Conservation (phyloP, 495 filamentous ascomycete genomes). For the Aspergillus diversus region DNA sequence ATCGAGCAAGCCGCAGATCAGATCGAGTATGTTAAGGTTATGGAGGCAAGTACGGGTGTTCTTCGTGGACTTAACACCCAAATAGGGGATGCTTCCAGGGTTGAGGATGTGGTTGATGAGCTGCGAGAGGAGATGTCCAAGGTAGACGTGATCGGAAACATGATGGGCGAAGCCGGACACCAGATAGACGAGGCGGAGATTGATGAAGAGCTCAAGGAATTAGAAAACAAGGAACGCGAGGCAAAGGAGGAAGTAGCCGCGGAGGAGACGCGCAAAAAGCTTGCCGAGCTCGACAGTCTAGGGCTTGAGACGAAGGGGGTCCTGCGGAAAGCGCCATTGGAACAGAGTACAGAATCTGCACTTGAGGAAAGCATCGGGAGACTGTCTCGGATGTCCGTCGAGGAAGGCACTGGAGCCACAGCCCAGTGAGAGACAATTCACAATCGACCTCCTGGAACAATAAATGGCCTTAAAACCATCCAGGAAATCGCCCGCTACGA, state of each 20-base stretch:
- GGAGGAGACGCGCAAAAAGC: constrained; percentile 46
- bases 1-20: constrained; percentile 87
- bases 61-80: constrained; percentile 73
- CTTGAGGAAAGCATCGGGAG: constrained; percentile 45
- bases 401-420: constrained; percentile 37
- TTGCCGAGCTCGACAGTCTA: constrained; percentile 48
- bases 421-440: constrained; percentile 6
- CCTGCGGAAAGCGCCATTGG: constrained; percentile 30
- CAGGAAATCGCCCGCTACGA: no score
- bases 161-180: constrained; percentile 65
- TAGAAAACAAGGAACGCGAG: constrained; percentile 69
- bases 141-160: constrained; percentile 79
- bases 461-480: neutral
- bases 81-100: constrained; percentile 75
- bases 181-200: constrained; percentile 81
- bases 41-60: constrained; percentile 75
- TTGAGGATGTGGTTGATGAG: constrained; percentile 73
- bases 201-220: constrained; percentile 80
- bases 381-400: constrained; percentile 50
- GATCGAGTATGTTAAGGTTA: constrained; percentile 74
- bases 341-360: constrained; percentile 33
- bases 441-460: neutral
- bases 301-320: constrained; percentile 42
- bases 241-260: constrained; percentile 56
- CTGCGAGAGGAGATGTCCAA: constrained; percentile 79